Evolutionary conservation across 2,329 filamentous ascomycete genomes (phyloP).

Genomic region (Ampelomyces quisqualis): DNA sequence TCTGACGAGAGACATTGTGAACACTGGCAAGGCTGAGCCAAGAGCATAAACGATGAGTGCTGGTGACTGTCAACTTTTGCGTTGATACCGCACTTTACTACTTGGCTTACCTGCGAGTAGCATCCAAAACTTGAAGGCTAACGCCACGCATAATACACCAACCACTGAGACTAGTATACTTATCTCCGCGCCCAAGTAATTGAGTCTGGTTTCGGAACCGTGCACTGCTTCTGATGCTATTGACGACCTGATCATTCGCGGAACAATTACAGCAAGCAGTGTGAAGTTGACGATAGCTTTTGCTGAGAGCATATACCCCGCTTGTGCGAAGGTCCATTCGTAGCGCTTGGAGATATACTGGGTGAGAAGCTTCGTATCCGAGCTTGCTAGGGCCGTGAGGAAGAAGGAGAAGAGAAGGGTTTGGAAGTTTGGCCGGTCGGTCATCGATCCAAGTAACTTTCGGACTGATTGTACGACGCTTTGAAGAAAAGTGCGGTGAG

Average conservation of each 20-base stretch:
- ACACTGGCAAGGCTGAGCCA: slow-evolving; percentile 43
- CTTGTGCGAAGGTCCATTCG: slow-evolving; percentile 42
- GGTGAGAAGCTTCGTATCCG: slow-evolving; percentile 42
- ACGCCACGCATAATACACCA: slow-evolving; percentile 37
- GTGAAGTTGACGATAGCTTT: slow-evolving; percentile 43
- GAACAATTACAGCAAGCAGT: slow-evolving; percentile 37
- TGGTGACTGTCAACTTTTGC: slow-evolving; percentile 11
- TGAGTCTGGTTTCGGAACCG: slow-evolving; percentile 32
- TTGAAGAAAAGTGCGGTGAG: slow-evolving; percentile 13
- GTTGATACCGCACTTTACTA: not conserved
- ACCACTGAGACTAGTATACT: slow-evolving; percentile 39
- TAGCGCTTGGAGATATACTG: slow-evolving; percentile 46
- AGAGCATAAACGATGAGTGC: slow-evolving; percentile 43
- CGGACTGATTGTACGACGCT: slow-evolving; percentile 16
- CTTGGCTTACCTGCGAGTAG: slow-evolving; percentile 27
- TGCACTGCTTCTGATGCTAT: slow-evolving; percentile 24
- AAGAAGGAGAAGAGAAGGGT: slow-evolving; percentile 38
- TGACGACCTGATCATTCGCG: slow-evolving; percentile 34
- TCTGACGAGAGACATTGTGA: slow-evolving; percentile 43
- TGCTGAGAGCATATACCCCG: slow-evolving; percentile 42
- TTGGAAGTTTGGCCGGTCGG: slow-evolving; percentile 38
- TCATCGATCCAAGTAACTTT: slow-evolving; percentile 21
- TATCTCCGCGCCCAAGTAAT: slow-evolving; percentile 33
- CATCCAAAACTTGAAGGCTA: slow-evolving; percentile 37
- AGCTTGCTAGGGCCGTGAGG: slow-evolving; percentile 41